These are phyloP conservation scores for Sophora flavescens DNA, from an alignment of 306 rosid genomes.

Conservation along the genomic window DNA sequence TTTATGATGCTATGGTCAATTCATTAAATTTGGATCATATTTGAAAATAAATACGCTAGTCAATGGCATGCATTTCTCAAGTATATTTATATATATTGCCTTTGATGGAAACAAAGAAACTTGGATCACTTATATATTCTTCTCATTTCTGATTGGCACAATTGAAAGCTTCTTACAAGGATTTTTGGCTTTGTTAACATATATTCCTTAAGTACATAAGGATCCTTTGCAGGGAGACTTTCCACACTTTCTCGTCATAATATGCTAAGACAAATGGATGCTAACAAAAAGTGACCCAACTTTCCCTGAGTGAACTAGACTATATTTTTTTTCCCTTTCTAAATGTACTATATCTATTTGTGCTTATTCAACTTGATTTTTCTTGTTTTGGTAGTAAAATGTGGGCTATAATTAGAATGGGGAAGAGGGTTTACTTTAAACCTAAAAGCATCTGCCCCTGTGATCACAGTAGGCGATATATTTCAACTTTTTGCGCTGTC, in stretches of 20 bases:
- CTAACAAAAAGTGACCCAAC: conserved; percentile 54
- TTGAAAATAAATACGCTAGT: conserved; percentile 1
- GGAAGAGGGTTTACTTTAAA: conserved; percentile 21
- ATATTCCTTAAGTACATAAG: conserved; percentile 54
- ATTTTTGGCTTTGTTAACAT: conserved; percentile 56
- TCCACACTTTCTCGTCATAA: conserved; percentile 57
- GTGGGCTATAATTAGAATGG: conserved; percentile 33
- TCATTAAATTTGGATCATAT: conserved; percentile 7
- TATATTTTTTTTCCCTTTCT: background rate
- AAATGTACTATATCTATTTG: conserved; percentile 3
- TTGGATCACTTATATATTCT: conserved; percentile 41
- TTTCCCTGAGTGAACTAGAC: conserved; percentile 41
- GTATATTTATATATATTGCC: conserved; percentile 10
- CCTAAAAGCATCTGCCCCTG: conserved; percentile 35
- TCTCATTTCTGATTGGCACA: conserved; percentile 49
- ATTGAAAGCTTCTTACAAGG: conserved; percentile 50
- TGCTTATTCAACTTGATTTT: conserved; percentile 42
- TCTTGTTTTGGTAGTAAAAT: conserved; percentile 46
- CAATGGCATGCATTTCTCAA: conserved; percentile 36
- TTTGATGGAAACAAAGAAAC: conserved; percentile 53
- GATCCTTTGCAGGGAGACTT: conserved; percentile 59
- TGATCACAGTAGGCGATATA: too few species aligned
- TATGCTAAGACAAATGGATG: conserved; percentile 63
- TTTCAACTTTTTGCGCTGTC: conserved; percentile 36
- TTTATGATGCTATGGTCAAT: background rate